Base-by-base conservation (phyloP, 2,329 filamentous ascomycete genomes). In the Ophiocordyceps camponoti-saundersi region DNA sequence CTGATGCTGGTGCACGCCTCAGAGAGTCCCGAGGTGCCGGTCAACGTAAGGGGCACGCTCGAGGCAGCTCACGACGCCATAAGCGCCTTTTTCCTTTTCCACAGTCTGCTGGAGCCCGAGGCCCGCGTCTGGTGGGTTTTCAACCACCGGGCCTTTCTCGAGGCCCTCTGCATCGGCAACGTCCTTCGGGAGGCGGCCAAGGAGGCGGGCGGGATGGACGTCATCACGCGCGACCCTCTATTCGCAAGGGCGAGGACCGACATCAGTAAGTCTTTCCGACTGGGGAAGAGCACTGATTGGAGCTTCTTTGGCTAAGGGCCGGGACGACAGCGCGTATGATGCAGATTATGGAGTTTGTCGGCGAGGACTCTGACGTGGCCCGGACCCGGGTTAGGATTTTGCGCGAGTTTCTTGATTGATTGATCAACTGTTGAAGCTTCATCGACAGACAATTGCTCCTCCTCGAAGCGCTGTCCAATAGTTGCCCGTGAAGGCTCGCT, bases 111-210 rank as follows among this genome's bases (percentile, higher is more conserved):
- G 51, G 77, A 81, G 53, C 68, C 69, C 16, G 85, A 90, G 64
- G 82, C 82, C 1, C 73, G 79, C 15, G 83, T 88, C 1, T 89
- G 84, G 84, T 90, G 84, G 84, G 82, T 86, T 1, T 86, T 88
- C 53, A 85, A 87, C 59, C 85, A 89, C 58, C 69, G 85, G 1
- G 84, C 84, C 0, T 89, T 89, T 57, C 70, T 89, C 46, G 84
- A 89, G 65, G 81, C 81, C 30, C 60, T 80, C 57, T 85, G 77
- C 62, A 84, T 83, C 44, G 75, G 76, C 21, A 73, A 72, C 50
- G 70, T 80, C 22, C 59, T 82, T 48, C 65, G 69, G 40, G 74
- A 79, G 57, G 66, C 69, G 20, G 57, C 61, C 3, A 66, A 64
- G 39, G 69, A 73, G 50, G 63, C 65, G 11, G 63, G 63, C 0